These are phyloP conservation scores for Sporisorium sorghi DNA, from an alignment of 1,284 basidiomycete species.

Conservation along the genomic window DNA sequence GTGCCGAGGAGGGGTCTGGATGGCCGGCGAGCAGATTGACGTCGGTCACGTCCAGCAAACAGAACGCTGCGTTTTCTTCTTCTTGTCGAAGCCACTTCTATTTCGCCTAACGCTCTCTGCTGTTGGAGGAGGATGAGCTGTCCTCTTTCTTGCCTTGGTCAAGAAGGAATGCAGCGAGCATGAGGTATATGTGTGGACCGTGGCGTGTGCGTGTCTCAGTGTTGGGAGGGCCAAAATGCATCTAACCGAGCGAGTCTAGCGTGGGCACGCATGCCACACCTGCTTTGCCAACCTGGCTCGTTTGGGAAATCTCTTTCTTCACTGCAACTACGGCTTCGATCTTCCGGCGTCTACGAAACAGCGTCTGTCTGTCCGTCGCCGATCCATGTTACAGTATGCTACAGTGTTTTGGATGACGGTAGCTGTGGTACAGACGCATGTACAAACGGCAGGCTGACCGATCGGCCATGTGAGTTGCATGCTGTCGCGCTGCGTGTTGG, in stretches of 20 bases:
- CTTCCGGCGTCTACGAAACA: background rate
- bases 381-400: too few relatives aligned
- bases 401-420: too few relatives aligned
- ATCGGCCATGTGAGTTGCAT: constrained; percentile 5
- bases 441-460: background rate
- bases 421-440: too few relatives aligned
- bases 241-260: background rate
- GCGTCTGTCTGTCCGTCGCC: too few relatives aligned
- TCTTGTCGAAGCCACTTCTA: too few relatives aligned
- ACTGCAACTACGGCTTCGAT: background rate
- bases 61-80: background rate
- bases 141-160: too few relatives aligned
- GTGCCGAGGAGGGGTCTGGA: constrained; percentile 13
- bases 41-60: background rate
- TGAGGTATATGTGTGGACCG: background rate
- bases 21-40: background rate
- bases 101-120: too few relatives aligned
- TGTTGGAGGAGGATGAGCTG: too few relatives aligned
- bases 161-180: background rate
- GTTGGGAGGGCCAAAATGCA: background rate
- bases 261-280: background rate
- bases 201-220: background rate
- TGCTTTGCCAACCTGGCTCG: constrained; percentile 12
- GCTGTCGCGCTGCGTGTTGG: background rate
- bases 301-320: background rate